Evolutionary conservation across 1,284 basidiomycete species (phyloP).

Genomic region (Apiotrichum porosum): DNA sequence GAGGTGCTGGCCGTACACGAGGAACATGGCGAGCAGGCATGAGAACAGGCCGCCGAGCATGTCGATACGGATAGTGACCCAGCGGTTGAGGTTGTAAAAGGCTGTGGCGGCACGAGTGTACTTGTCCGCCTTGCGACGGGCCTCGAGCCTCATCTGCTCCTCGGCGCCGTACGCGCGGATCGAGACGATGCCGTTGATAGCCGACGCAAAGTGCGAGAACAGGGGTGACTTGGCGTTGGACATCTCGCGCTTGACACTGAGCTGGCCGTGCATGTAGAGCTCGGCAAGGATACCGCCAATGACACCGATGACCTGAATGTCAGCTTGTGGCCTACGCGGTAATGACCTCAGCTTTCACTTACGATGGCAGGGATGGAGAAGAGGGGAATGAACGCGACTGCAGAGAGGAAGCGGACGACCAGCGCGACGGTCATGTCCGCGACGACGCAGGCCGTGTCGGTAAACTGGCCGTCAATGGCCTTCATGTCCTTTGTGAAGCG

Average conservation of each 20-base stretch:
- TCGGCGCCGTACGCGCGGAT: slow-evolving; percentile 49
- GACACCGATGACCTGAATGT: slow-evolving; percentile 43
- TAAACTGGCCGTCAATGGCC: slow-evolving; percentile 46
- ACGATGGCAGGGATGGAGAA: slow-evolving; percentile 44
- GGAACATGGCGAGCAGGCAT: slow-evolving; percentile 35
- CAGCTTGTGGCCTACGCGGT: not conserved
- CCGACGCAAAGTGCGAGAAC: slow-evolving; percentile 64
- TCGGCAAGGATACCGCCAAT: slow-evolving; percentile 54
- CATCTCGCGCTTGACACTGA: slow-evolving; percentile 67
- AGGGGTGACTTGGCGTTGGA: slow-evolving; percentile 63
- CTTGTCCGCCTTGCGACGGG: slow-evolving; percentile 42
- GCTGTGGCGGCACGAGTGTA: slow-evolving; percentile 46
- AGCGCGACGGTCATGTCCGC: slow-evolving; percentile 45
- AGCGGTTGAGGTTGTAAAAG: slow-evolving; percentile 47
- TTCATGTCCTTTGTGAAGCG: slow-evolving; percentile 60
- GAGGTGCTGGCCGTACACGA: slow-evolving; percentile 39
- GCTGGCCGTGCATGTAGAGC: slow-evolving; percentile 62
- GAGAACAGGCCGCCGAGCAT: slow-evolving; percentile 47
- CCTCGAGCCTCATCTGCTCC: slow-evolving; percentile 39
- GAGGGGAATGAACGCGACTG: slow-evolving; percentile 54
- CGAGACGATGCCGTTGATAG: slow-evolving; percentile 60
- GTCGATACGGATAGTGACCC: slow-evolving; percentile 46
- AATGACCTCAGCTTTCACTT: too few species aligned
- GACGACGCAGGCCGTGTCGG: slow-evolving; percentile 36
- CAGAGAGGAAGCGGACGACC: slow-evolving; percentile 51